phyloP scores from a whole-genome alignment of 2,329 filamentous ascomycete species.

The Aspergillus novofumigatus region DNA sequence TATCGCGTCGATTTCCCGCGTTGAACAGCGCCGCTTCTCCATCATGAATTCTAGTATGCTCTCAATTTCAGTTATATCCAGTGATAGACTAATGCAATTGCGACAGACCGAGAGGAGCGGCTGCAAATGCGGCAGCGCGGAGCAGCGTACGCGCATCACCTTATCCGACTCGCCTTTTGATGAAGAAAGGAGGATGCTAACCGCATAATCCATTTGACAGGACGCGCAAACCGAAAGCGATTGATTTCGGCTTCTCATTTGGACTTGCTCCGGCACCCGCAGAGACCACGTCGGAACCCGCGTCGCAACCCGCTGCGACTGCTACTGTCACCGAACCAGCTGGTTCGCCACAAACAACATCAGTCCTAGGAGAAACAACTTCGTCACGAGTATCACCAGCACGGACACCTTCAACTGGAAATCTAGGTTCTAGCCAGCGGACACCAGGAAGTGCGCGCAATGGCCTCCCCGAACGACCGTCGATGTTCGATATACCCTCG shows the following conservation, averaged over 20 bases:
- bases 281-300: slow-evolving; percentile 18
- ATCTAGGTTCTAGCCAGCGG: slow-evolving; percentile 8
- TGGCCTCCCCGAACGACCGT: slow-evolving; percentile 26
- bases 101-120: slow-evolving; percentile 50
- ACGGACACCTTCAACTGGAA: slow-evolving; percentile 15
- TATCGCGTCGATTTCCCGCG: slow-evolving; percentile 28
- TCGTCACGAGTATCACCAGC: slow-evolving; percentile 10
- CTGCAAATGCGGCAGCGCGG: slow-evolving; percentile 55
- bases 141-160: slow-evolving; percentile 46
- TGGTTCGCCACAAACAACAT: slow-evolving; percentile 16
- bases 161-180: slow-evolving; percentile 20
- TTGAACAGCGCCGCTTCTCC: slow-evolving; percentile 24
- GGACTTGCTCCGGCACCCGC: slow-evolving; percentile 25
- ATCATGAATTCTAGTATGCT: slow-evolving; percentile 38
- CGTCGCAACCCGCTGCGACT: slow-evolving; percentile 21
- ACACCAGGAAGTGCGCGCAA: slow-evolving; percentile 33
- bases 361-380: slow-evolving; percentile 8
- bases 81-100: slow-evolving; percentile 6
- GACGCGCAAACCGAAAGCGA: slow-evolving; percentile 44
- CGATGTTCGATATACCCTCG: slow-evolving; percentile 34
- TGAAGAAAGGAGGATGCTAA: slow-evolving; percentile 19
- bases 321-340: slow-evolving; percentile 15
- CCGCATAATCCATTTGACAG: slow-evolving; percentile 27
- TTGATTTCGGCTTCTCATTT: slow-evolving; percentile 50
- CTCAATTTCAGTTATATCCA: neutral